A percentile compares a stretch with the other conserved stretches of the same genome.
These are phyloP conservation scores for Aspergillus terreus DNA, from an alignment of 2,329 filamentous ascomycete genomes.

Conservation along the genomic window DNA sequence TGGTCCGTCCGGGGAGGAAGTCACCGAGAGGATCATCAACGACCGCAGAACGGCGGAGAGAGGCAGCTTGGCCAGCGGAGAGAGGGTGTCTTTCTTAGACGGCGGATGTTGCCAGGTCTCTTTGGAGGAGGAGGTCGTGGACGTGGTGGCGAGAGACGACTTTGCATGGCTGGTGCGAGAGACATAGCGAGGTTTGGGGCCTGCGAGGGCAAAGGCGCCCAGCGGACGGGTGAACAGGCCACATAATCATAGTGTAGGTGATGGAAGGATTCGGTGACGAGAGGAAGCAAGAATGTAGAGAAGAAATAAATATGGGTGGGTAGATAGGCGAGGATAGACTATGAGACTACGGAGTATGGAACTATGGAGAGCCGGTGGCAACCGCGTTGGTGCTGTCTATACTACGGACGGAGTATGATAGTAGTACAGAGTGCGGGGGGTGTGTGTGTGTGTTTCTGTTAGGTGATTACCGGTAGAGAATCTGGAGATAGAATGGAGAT, in stretches of 20 bases:
- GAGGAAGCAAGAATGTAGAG: neutral
- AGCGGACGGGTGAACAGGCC: conserved; percentile 25
- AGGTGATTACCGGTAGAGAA: neutral
- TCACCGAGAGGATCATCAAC: conserved; percentile 34
- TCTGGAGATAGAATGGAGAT: too few species aligned
- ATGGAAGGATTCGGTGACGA: neutral
- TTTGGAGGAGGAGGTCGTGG: conserved; percentile 12
- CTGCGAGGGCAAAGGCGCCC: conserved; percentile 14
- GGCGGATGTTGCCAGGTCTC: conserved; percentile 20
- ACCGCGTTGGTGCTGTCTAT: neutral
- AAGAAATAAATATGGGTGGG: neutral
- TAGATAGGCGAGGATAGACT: neutral
- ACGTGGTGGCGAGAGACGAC: conserved; percentile 24
- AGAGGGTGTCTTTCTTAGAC: conserved; percentile 21
- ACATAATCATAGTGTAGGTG: conserved; percentile 19
- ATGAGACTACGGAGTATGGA: too few species aligned
- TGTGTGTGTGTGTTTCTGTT: neutral
- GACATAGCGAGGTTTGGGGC: conserved; percentile 25
- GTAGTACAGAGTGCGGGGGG: too few species aligned
- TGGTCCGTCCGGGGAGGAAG: conserved; percentile 23
- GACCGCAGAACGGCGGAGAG: conserved; percentile 37
- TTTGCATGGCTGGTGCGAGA: conserved; percentile 31
- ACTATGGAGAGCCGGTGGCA: neutral
- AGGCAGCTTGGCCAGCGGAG: too few species aligned
- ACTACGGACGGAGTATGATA: neutral